Evolutionary conservation across 2,329 filamentous ascomycete species (phyloP).

Genomic region (Drechmeria coniospora): DNA sequence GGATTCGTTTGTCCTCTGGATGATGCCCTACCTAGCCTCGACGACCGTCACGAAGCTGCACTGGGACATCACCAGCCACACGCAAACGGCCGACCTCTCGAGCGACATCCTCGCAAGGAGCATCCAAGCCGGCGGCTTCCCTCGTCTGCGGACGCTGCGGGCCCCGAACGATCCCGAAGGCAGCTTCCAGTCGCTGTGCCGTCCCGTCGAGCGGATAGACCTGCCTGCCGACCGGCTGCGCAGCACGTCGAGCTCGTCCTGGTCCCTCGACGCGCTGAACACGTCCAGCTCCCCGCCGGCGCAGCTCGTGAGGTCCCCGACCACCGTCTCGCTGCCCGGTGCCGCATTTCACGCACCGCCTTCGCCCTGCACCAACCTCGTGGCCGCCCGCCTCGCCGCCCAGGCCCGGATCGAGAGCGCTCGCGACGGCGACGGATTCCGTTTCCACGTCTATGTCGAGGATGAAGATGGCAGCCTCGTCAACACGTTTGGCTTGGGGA

Average conservation of each 20-base stretch:
- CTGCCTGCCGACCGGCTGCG: conserved; percentile 33
- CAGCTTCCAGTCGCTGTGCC: conserved; percentile 52
- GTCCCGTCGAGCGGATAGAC: conserved; percentile 40
- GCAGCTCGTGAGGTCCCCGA: conserved; percentile 19
- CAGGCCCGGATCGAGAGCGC: conserved; percentile 50
- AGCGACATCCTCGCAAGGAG: conserved; percentile 49
- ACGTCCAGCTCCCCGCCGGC: conserved; percentile 12
- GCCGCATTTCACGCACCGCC: conserved; percentile 4
- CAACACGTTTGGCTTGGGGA: conserved; percentile 39
- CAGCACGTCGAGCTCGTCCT: conserved; percentile 4
- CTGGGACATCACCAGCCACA: conserved; percentile 46
- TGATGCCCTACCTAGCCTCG: conserved; percentile 49
- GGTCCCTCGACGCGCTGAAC: conserved; percentile 8
- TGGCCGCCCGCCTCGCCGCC: conserved; percentile 42
- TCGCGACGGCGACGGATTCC: conserved; percentile 24
- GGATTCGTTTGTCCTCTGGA: conserved; percentile 38
- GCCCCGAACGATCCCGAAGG: conserved; percentile 56
- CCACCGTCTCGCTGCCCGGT: conserved; percentile 17
- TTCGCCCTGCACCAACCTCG: conserved; percentile 27
- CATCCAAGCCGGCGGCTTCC: conserved; percentile 48
- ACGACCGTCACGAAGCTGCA: conserved; percentile 37
- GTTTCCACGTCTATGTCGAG: conserved; percentile 42
- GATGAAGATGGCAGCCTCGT: conserved; percentile 34
- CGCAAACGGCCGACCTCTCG: conserved; percentile 28
- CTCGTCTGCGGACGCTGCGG: conserved; percentile 41